Evolutionary conservation across 192 early-diverging fungal genomes (phyloP).

Genomic region (Lobosporangium transversale): DNA sequence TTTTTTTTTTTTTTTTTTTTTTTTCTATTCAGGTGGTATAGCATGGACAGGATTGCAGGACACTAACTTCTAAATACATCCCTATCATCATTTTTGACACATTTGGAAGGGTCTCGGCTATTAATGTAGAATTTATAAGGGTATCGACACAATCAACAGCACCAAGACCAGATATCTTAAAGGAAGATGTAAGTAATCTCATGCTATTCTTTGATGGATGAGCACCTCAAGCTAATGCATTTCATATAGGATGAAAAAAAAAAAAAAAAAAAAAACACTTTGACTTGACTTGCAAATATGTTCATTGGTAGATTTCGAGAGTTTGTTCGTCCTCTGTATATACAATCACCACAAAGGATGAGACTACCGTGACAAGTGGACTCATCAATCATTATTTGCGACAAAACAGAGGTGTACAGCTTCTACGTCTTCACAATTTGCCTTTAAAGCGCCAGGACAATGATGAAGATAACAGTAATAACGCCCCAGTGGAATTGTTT

Average conservation of each 20-base stretch:
- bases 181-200: slow-evolving; percentile 18
- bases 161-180: slow-evolving; percentile 1
- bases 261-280: no score
- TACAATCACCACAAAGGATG: slow-evolving; percentile 17
- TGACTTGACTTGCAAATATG: not conserved
- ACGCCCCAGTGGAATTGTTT: slow-evolving; percentile 9
- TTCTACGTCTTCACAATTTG: slow-evolving; percentile 12
- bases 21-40: not conserved
- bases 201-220: no score
- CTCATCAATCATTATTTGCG: slow-evolving; percentile 33
- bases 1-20: not conserved
- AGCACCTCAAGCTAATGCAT: not conserved
- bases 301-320: slow-evolving; percentile 24
- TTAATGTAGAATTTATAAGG: slow-evolving; percentile 38
- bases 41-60: not conserved
- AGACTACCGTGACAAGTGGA: slow-evolving; percentile 9
- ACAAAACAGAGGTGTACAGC: slow-evolving; percentile 29
- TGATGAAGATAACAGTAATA: not conserved
- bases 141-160: slow-evolving; percentile 8
- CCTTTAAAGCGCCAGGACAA: not conserved
- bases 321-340: slow-evolving; percentile 35
- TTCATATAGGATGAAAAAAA: not conserved
- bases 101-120: slow-evolving; percentile 7
- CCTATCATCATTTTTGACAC: no score
- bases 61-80: not conserved